Evolutionary conservation across 805 yeast genomes (phyloP), one percentile per base, ranked within the genome.

Genomic region (Ogataea glucozyma): DNA sequence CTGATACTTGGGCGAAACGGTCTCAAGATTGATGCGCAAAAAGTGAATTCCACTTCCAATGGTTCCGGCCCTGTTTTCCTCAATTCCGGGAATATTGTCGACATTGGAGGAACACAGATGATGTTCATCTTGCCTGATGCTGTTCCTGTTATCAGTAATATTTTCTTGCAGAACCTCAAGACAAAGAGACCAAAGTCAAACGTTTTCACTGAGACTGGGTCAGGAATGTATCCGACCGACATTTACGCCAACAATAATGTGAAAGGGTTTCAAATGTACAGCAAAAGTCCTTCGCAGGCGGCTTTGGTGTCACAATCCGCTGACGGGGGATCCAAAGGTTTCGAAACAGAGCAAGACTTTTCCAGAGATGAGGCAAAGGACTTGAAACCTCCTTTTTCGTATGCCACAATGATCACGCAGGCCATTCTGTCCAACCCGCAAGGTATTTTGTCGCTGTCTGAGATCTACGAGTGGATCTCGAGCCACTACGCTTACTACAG

Each of bases 351-450:
- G 33, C 64, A 77, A 55, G 93, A 85, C 63, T 72, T 90, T 51
- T 83, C 95, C n/a, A 75, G 76, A 47, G 98, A 91, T 61, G 97
- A 89, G 49, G 81, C 95, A 39, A 87, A 84, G 58, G 95, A 91
- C 61, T 82, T 90, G 53, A 93, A 93, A 65, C 99, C 99, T 3
- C 98, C 98, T 2, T 93, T 85, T 62, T 85, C 95, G 13, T 93
- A 93, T 61, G 98, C 99, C 0, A 91, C 97, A 1, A 90, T 93
- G 97, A 93, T 93, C 53, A 89, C 99, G 3, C 97, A 93, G 62
- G 97, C 98, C 1, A 93, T 93, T 19, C 67, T 93, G 52, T 87
- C 96, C 6, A 86, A 88, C 41, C 75, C 77, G 1, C 96, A 90
- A 47, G 96, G 95, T 31, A 88, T 87, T 31, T 74, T 91, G 72